phyloP scores from a whole-genome alignment of 208 protist species.

The Vickermania spadyakhi region DNA sequence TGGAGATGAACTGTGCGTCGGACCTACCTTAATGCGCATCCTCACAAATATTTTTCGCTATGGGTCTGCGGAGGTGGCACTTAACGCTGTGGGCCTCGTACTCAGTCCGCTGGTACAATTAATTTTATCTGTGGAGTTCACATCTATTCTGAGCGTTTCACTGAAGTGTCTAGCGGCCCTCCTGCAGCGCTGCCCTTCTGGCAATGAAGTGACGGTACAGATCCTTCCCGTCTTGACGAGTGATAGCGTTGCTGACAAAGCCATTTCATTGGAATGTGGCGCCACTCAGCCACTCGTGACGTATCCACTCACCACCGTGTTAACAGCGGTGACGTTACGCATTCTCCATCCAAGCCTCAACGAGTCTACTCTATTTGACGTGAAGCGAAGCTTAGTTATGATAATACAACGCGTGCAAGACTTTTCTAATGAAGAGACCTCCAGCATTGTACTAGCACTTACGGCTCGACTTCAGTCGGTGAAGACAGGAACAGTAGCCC shows the following conservation, averaged over 20 bases:
- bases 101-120: not conserved
- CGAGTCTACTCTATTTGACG: not conserved
- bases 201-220: not conserved
- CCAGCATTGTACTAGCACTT: not conserved
- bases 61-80: conserved; percentile 12
- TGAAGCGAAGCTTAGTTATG: not conserved
- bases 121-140: conserved; percentile 1
- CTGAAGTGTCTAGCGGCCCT: conserved; percentile 2
- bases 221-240: not conserved
- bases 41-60: conserved; percentile 12
- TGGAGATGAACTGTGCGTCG: conserved; percentile 9
- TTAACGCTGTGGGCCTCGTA: not conserved
- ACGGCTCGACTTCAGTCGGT: not conserved
- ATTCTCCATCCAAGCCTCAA: not conserved
- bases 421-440: not conserved
- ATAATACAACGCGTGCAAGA: not conserved
- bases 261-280: not conserved
- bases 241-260: not conserved
- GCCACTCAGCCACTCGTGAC: not conserved
- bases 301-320: not conserved
- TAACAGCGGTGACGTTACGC: not conserved
- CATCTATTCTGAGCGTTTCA: not conserved
- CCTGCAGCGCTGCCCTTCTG: conserved; percentile 1
- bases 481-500: not conserved
- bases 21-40: conserved; percentile 14